phyloP scores from a whole-genome alignment of 2,329 filamentous ascomycete genomes.

The Claviceps sp. region DNA sequence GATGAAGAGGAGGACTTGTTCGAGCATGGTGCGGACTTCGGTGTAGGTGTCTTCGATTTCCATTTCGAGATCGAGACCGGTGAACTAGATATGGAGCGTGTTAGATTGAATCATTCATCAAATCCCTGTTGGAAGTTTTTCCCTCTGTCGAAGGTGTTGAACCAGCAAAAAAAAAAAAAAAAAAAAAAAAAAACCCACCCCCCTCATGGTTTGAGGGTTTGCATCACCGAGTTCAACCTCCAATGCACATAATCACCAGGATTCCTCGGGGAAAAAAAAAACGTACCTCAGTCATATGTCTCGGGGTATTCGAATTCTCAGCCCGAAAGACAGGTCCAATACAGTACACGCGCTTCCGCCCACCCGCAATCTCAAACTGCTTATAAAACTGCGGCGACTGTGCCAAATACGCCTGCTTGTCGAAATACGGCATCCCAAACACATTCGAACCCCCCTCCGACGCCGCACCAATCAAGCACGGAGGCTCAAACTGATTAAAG shows the following conservation, averaged over 20 bases:
- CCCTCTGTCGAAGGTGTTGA: too few relatives aligned
- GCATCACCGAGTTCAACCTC: too few relatives aligned
- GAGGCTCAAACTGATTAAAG: constrained; percentile 78
- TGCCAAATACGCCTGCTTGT: constrained; percentile 64
- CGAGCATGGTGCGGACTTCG: constrained; percentile 60
- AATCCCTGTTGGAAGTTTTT: too few relatives aligned
- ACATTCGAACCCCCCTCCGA: constrained; percentile 90
- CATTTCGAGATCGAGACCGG: constrained; percentile 82
- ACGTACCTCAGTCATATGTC: constrained; percentile 64
- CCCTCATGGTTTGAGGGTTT: too few relatives aligned
- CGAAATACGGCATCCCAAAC: constrained; percentile 84
- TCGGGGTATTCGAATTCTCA: constrained; percentile 73
- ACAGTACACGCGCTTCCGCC: constrained; percentile 64
- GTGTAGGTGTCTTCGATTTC: constrained; percentile 68
- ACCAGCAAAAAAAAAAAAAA: too few relatives aligned
- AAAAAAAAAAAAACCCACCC: too few relatives aligned
- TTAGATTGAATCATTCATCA: too few relatives aligned
- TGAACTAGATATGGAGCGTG: constrained; percentile 35
- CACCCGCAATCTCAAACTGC: constrained; percentile 71
- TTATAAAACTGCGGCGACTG: constrained; percentile 81
- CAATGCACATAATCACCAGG: too few relatives aligned
- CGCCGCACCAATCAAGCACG: constrained; percentile 77
- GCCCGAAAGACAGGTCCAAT: constrained; percentile 73
- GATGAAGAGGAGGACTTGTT: constrained; percentile 63
- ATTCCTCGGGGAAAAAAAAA: neutral